Percentiles rank a stretch among this genome's conserved stretches.
Conservation (phyloP, 768 basidiomycete genomes). For the Mrakia hoshinonis region DNA sequence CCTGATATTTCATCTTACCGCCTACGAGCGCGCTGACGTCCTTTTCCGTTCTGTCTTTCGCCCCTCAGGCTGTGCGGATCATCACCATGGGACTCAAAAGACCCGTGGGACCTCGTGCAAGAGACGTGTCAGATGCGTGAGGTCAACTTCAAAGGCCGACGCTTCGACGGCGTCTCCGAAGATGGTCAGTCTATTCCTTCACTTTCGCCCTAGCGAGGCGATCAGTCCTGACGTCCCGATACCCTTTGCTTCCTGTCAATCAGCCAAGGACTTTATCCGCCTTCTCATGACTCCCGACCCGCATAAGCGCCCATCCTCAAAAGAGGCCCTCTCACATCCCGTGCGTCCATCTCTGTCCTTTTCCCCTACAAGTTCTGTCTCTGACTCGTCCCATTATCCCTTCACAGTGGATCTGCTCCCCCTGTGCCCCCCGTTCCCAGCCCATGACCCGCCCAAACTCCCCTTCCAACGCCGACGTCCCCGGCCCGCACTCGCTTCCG, state of each 20-base stretch:
- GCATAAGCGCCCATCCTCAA: conserved; percentile 17
- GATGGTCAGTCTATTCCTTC: conserved; percentile 8
- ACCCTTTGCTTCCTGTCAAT: not conserved
- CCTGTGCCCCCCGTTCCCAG: not conserved
- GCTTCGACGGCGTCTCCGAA: conserved; percentile 23
- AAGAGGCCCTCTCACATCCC: conserved; percentile 4
- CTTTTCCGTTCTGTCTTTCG: not conserved
- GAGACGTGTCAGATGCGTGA: conserved; percentile 25
- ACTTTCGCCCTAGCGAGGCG: no score
- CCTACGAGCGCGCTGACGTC: not conserved
- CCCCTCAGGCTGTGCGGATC: conserved; percentile 23
- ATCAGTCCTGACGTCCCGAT: not conserved
- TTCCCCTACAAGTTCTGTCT: not conserved
- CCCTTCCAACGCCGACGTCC: not conserved
- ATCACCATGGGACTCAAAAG: conserved; percentile 26
- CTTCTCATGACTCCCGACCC: conserved; percentile 25
- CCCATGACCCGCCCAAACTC: not conserved
- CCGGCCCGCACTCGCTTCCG: not conserved
- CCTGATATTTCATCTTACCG: not conserved
- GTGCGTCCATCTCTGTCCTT: not conserved
- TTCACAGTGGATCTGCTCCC: conserved; percentile 15
- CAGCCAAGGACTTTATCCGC: conserved; percentile 25
- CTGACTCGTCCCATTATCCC: not conserved
- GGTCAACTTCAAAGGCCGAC: conserved; percentile 23
- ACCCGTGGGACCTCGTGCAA: conserved; percentile 28